Conservation (phyloP, 2,329 filamentous ascomycete species). For the Paraphaeosphaeria sporulosa region DNA sequence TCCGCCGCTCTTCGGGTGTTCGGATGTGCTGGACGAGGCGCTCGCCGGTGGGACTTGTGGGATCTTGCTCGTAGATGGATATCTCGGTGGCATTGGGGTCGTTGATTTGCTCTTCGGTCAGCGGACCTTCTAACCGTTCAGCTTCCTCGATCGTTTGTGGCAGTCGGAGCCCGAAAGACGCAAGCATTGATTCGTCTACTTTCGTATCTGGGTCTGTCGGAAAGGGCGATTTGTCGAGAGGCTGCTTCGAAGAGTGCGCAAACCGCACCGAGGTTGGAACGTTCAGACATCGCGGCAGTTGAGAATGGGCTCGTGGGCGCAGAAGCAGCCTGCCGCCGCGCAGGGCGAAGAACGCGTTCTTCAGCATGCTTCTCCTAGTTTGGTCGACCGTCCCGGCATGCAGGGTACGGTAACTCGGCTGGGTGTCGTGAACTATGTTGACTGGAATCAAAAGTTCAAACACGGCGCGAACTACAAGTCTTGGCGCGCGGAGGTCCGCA, state of each 20-base stretch:
- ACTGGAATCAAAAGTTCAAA: not conserved
- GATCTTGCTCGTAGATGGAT: constrained; percentile 41
- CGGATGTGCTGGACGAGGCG: constrained; percentile 33
- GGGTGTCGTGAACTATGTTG: not conserved
- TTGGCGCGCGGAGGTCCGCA: constrained; percentile 13
- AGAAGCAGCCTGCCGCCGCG: constrained; percentile 23
- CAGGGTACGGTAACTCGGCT: not conserved
- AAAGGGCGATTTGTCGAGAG: too few species aligned
- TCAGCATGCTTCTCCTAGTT: not conserved
- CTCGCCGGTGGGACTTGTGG: constrained; percentile 30
- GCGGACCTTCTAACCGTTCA: constrained; percentile 21
- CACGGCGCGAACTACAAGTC: not conserved
- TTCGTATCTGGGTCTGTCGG: not conserved
- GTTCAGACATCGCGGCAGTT: constrained; percentile 27
- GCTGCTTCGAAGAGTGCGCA: constrained; percentile 22
- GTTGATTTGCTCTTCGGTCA: constrained; percentile 31
- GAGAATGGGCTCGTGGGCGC: constrained; percentile 32
- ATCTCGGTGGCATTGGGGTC: constrained; percentile 31
- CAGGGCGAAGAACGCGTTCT: not conserved
- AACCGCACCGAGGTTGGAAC: constrained; percentile 26
- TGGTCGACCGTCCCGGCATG: too few species aligned
- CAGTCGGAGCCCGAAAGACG: not conserved
- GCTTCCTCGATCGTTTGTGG: constrained; percentile 9
- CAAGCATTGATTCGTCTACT: not conserved
- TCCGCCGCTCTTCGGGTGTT: constrained; percentile 33